Conservation (phyloP, 768 basidiomycete genomes). For the Russula sp. region DNA sequence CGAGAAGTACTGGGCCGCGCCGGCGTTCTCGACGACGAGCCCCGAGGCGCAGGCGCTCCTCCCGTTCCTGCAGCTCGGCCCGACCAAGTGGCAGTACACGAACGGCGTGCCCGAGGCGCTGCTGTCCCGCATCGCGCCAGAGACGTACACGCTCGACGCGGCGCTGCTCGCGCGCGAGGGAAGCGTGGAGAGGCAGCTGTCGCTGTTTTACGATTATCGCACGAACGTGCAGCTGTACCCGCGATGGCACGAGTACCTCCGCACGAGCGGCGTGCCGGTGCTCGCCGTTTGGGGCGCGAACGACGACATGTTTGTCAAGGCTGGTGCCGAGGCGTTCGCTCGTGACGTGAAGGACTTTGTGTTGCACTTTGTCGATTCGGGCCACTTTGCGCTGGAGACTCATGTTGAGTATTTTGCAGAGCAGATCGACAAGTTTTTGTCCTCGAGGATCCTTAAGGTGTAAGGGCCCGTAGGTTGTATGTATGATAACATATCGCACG, state of each 20-base stretch:
- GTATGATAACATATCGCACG: neutral
- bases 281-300: slow-evolving; percentile 44
- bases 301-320: slow-evolving; percentile 37
- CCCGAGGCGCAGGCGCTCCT: neutral
- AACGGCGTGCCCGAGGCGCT: neutral
- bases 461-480: neutral
- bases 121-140: slow-evolving; percentile 6
- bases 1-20: slow-evolving; percentile 28
- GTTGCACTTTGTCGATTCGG: slow-evolving; percentile 36
- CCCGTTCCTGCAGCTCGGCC: slow-evolving; percentile 1
- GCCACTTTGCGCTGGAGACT: slow-evolving; percentile 38
- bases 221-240: slow-evolving; percentile 40
- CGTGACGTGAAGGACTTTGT: slow-evolving; percentile 32
- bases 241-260: slow-evolving; percentile 38
- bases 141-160: slow-evolving; percentile 36
- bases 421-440: slow-evolving; percentile 18
- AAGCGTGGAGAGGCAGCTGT: slow-evolving; percentile 37
- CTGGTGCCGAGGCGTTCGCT: slow-evolving; percentile 40
- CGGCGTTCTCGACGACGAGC: neutral
- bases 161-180: slow-evolving; percentile 34
- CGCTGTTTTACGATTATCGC: slow-evolving; percentile 36
- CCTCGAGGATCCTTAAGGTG: slow-evolving; percentile 1
- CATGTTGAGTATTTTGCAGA: slow-evolving; percentile 27
- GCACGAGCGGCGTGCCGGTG: slow-evolving; percentile 33
- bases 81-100: slow-evolving; percentile 6